Evolutionary conservation across 179 eudicot species (phyloP).

Genomic region (Sideroxylon spinosum): DNA sequence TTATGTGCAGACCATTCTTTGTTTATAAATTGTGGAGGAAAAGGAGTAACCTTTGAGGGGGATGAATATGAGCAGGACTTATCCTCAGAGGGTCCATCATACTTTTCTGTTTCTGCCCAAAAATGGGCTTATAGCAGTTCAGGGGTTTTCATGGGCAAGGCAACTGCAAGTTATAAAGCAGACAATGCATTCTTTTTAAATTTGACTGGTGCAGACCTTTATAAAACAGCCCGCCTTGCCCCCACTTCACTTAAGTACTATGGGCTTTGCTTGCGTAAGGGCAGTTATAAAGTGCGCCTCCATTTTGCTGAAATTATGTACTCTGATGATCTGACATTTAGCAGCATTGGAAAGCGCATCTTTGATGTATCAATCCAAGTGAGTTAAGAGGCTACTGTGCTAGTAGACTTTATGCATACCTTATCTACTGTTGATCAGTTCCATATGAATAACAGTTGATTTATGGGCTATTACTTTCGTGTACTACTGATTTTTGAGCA

Average conservation of each 20-base stretch:
- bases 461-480: not conserved
- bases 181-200: slow-evolving; percentile 28
- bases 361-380: slow-evolving; percentile 74
- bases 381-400: slow-evolving; percentile 48
- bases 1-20: slow-evolving; percentile 49
- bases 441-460: not conserved
- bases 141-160: slow-evolving; percentile 42
- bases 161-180: slow-evolving; percentile 31
- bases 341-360: slow-evolving; percentile 56
- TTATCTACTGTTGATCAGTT: not conserved
- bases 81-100: slow-evolving; percentile 43
- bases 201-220: slow-evolving; percentile 35
- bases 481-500: not conserved
- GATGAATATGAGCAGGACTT: slow-evolving; percentile 50
- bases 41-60: slow-evolving; percentile 29
- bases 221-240: slow-evolving; percentile 63
- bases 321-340: slow-evolving; percentile 42
- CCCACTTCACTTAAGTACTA: slow-evolving; percentile 70
- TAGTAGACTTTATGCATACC: slow-evolving; percentile 20
- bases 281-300: slow-evolving; percentile 70
- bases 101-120: slow-evolving; percentile 31
- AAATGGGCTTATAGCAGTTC: slow-evolving; percentile 77
- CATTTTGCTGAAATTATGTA: slow-evolving; percentile 83
- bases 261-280: slow-evolving; percentile 62
- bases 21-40: slow-evolving; percentile 78